Percentiles rank a stretch among this genome's conserved stretches.
phyloP scores from a whole-genome alignment of 2,329 filamentous ascomycete species.

The Epichloe aotearoae region DNA sequence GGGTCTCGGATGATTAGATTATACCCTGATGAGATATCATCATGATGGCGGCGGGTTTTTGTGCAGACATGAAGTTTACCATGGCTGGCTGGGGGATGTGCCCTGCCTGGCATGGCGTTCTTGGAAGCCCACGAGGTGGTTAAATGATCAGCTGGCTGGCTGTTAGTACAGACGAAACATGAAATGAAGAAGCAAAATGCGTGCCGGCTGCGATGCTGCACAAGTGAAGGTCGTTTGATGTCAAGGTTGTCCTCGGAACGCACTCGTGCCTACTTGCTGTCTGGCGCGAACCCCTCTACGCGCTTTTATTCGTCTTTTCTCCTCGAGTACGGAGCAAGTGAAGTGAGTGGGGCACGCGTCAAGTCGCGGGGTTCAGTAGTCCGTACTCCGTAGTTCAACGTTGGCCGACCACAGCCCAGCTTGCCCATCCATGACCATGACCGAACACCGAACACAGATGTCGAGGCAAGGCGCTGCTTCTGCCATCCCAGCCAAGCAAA shows the following conservation, averaged over 20 bases:
- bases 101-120: not conserved
- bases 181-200: not conserved
- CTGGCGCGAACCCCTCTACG: not conserved
- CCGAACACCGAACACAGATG: not conserved
- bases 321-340: no score
- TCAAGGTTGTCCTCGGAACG: no score
- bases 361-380: not conserved
- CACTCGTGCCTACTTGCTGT: no score
- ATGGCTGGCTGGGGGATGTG: not conserved
- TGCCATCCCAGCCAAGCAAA: no score
- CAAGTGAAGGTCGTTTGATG: no score
- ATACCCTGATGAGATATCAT: not conserved
- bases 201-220: no score
- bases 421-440: no score
- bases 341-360: not conserved
- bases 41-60: not conserved
- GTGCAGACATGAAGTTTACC: not conserved
- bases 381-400: not conserved
- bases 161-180: not conserved
- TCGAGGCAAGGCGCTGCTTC: not conserved
- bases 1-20: not conserved
- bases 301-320: no score
- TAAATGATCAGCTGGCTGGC: not conserved
- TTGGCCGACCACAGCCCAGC: no score
- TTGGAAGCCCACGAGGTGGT: not conserved